These are phyloP conservation scores for Paralagenidium karlingii DNA, from an alignment of 352 stramenopile species.

Conservation along the genomic window DNA sequence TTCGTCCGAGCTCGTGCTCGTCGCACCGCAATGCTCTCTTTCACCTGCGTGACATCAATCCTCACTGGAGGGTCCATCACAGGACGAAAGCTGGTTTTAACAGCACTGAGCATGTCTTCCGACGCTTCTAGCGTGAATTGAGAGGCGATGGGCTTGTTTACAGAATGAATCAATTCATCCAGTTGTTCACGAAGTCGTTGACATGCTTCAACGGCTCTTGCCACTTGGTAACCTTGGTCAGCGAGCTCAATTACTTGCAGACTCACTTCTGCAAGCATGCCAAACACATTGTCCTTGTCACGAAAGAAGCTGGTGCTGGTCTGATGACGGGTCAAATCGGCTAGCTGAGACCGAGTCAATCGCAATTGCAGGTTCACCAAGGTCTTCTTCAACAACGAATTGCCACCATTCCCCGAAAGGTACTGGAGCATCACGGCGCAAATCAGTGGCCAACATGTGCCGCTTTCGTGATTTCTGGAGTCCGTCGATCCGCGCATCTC, in stretches of 20 bases:
- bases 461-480: constrained; percentile 23
- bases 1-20: no score
- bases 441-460: constrained; percentile 46
- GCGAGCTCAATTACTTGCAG: not conserved
- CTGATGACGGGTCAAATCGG: not conserved
- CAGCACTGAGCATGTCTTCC: not conserved
- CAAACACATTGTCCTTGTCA: constrained; percentile 6
- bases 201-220: constrained; percentile 4
- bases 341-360: not conserved
- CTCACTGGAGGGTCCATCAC: no score
- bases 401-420: constrained; percentile 13
- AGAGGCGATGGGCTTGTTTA: not conserved
- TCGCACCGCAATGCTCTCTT: no score
- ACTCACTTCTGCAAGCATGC: constrained; percentile 6
- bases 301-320: constrained; percentile 1
- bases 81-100: constrained; percentile 1
- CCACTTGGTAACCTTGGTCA: constrained; percentile 6
- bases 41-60: no score
- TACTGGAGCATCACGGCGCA: constrained; percentile 15
- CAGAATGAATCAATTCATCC: not conserved
- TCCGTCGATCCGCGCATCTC: constrained; percentile 36
- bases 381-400: constrained; percentile 22
- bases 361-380: constrained; percentile 6
- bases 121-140: no score
- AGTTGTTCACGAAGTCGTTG: not conserved